Evolutionary conservation across 306 rosid species (phyloP).

Genomic region (Myrica gale): DNA sequence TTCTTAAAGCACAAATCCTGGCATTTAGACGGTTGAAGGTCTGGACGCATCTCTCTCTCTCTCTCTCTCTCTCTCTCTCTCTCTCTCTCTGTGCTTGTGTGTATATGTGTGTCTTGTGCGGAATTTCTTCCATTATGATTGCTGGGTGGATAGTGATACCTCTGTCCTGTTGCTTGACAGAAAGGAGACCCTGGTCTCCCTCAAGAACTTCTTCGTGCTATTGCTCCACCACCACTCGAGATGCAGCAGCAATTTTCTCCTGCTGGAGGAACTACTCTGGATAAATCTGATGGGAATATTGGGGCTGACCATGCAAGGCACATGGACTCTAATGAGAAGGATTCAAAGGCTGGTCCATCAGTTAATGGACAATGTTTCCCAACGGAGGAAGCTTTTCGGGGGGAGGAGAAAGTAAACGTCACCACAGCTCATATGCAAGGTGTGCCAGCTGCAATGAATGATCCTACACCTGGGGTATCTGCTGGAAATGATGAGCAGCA

Average conservation of each 20-base stretch:
- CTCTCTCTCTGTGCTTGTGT: background rate
- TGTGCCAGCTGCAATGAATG: constrained; percentile 49
- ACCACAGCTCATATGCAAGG: constrained; percentile 49
- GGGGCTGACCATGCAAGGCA: constrained; percentile 51
- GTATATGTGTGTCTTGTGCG: no score
- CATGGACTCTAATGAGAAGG: constrained; percentile 53
- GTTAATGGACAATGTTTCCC: constrained; percentile 46
- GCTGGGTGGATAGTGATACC: constrained; percentile 25
- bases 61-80: constrained; percentile 22
- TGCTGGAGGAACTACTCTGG: constrained; percentile 58
- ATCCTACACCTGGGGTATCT: constrained; percentile 45
- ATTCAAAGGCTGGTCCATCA: constrained; percentile 48
- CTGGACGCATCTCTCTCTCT: constrained; percentile 22
- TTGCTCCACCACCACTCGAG: constrained; percentile 87
- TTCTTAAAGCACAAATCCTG: constrained; percentile 92
- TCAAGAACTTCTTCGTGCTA: constrained; percentile 88
- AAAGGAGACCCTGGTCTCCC: constrained; percentile 93
- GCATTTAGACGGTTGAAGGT: constrained; percentile 98
- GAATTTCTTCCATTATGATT: background rate
- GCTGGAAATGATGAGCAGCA: constrained; percentile 73
- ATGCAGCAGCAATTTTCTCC: constrained; percentile 60
- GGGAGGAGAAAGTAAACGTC: constrained; percentile 57
- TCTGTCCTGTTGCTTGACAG: constrained; percentile 48
- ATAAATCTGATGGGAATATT: constrained; percentile 54
- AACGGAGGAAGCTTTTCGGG: constrained; percentile 55